phyloP scores from a whole-genome alignment of 495 filamentous ascomycete genomes.

The Penicillium silybi region DNA sequence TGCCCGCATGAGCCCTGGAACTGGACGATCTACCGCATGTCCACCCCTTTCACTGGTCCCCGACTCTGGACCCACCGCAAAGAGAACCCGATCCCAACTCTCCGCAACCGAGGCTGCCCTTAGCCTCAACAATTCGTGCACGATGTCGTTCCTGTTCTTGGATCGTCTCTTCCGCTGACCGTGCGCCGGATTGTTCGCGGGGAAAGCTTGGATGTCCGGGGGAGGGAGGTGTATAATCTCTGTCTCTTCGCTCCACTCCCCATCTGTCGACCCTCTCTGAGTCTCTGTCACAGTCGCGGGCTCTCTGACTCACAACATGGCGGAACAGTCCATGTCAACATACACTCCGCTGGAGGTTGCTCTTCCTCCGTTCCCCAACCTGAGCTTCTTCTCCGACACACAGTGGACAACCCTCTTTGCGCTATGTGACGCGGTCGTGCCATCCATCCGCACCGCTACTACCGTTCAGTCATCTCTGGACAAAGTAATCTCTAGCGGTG shows the following conservation, averaged over 20 bases:
- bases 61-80: not conserved
- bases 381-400: constrained; percentile 38
- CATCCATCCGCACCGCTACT: constrained; percentile 40
- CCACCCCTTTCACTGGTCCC: not conserved
- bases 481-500: constrained; percentile 33
- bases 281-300: not conserved
- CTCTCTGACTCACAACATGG: constrained; percentile 16
- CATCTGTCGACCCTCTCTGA: not conserved
- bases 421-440: constrained; percentile 52
- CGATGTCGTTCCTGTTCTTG: not conserved
- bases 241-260: not conserved
- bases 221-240: not conserved
- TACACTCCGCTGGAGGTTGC: constrained; percentile 43
- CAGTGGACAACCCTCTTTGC: constrained; percentile 57
- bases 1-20: not conserved
- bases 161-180: not conserved
- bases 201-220: not conserved
- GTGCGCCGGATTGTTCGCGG: not conserved
- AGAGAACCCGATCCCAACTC: too few species aligned
- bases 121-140: not conserved
- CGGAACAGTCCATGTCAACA: constrained; percentile 13
- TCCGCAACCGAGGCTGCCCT: constrained; percentile 10
- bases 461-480: constrained; percentile 19
- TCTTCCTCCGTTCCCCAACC: constrained; percentile 34
- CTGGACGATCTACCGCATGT: not conserved